Percentiles rank a stretch among this genome's conserved stretches.
Conservation (phyloP, 345 rosid genomes). For the Tarenaya hassleriana region DNA sequence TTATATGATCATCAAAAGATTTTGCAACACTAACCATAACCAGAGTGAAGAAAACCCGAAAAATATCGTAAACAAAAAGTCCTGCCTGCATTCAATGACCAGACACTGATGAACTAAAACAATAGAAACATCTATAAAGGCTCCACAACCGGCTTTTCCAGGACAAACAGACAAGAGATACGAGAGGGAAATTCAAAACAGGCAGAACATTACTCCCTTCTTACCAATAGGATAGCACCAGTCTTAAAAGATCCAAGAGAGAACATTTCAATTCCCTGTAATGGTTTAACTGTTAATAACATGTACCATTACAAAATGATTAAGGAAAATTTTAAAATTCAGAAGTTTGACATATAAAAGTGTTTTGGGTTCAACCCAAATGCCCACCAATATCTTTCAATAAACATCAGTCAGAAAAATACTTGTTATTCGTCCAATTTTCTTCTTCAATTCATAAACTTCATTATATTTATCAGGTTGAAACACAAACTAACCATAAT, state of each 20-base stretch:
- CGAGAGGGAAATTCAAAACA: background rate
- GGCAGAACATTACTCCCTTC: constrained; percentile 8
- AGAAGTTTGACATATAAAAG: background rate
- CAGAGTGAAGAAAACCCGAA: constrained; percentile 94
- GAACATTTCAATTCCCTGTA: constrained; percentile 98
- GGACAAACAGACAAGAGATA: background rate
- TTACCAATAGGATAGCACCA: constrained; percentile 76
- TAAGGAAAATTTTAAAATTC: background rate
- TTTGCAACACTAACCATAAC: constrained; percentile 90
- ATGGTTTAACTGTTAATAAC: background rate
- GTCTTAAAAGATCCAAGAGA: constrained; percentile 96
- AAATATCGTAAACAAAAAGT: constrained; percentile 73
- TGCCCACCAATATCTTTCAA: too few relatives aligned
- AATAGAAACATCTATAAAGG: background rate
- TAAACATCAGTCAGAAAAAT: background rate
- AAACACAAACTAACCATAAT: constrained; percentile 74
- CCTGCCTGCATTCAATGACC: constrained; percentile 43
- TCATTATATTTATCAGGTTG: background rate
- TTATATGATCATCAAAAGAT: constrained; percentile 83
- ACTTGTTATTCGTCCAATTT: background rate
- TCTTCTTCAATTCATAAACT: background rate
- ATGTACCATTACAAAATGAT: background rate
- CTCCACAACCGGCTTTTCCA: background rate
- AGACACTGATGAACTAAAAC: background rate
- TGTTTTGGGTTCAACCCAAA: too few relatives aligned